These are phyloP conservation scores for Coriaria nepalensis DNA, from an alignment of 306 rosid species.

Conservation along the genomic window DNA sequence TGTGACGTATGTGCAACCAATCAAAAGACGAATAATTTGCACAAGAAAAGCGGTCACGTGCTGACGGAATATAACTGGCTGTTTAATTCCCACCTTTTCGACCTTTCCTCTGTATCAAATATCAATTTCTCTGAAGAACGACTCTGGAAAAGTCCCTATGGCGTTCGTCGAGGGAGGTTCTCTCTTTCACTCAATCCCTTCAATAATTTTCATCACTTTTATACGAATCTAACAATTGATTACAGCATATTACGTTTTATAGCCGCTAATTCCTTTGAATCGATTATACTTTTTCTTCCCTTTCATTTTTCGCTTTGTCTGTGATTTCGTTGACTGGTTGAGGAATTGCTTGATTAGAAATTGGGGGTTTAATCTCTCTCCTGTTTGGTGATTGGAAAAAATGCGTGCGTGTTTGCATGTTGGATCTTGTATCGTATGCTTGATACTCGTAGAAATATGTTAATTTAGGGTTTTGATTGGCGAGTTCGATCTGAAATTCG, in stretches of 20 bases:
- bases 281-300: too few species aligned
- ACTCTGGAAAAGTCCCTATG: slow-evolving; percentile 19
- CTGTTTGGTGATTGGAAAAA: too few species aligned
- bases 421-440: too few species aligned
- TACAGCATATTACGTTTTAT: neutral
- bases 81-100: neutral
- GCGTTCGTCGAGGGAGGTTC: slow-evolving; percentile 46
- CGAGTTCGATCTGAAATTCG: too few species aligned
- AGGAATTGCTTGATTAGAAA: too few species aligned
- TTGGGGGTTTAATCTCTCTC: too few species aligned
- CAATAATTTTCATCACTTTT: neutral
- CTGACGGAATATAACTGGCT: neutral
- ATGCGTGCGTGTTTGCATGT: too few species aligned
- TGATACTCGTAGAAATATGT: too few species aligned
- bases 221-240: neutral
- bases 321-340: too few species aligned
- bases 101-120: neutral
- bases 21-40: neutral
- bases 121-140: slow-evolving; percentile 1
- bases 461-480: too few species aligned
- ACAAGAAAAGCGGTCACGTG: neutral
- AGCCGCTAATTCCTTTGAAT: too few species aligned
- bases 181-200: neutral
- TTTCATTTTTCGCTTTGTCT: too few species aligned
- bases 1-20: slow-evolving; percentile 4